Base-by-base conservation (phyloP, 495 filamentous ascomycete species). In the Aspergillus steynii region DNA sequence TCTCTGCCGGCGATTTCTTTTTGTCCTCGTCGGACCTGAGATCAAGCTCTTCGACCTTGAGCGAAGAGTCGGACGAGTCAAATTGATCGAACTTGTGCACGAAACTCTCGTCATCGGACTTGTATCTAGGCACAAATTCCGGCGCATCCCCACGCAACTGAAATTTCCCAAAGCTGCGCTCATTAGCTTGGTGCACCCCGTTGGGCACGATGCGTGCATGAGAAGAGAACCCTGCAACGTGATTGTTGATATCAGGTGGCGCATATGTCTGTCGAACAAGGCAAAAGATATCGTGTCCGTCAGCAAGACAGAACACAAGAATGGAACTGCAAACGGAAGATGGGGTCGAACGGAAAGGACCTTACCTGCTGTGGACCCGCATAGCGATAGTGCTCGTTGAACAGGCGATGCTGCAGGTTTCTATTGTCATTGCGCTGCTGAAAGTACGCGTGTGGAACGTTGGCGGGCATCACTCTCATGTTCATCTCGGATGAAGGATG, bases 61-160 rank as follows among this genome's bases (percentile, higher is more conserved):
- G 12, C 3, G 3, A 8, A 42, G 37, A 29, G 50, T 51, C 50
- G 4, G 29, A 28, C 50, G 5, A 53, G 2, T 4, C 12, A 32
- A n/a, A 42, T 10, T 42, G 37, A 42, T 42, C 37, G 37, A 14
- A 14, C 1, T 10, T 42, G 37, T 42, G 4, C 5, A 42, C 37
- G 45, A 25, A 31, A 59, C 55, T 53, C 53, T 65, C 12, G 31
- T 7, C 28, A 45, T 53, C 3, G 10, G 12, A 12, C 32, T n/a
- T 26, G 15, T 10, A 34, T 20, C 4, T 15, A n/a, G 68, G 68
- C n/a, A 71, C 32, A 47, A 71, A 71, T 31, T 63, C 65, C 1
- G 68, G 68, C 4, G 68, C 68, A 49, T 71, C 63, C 1, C 45
- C 63, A 29, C 65, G 65, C 51, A 71, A 61, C 31, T 60, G 47